phyloP scores from a whole-genome alignment of 1,284 basidiomycete species.

The Leccinum subrobustum region DNA sequence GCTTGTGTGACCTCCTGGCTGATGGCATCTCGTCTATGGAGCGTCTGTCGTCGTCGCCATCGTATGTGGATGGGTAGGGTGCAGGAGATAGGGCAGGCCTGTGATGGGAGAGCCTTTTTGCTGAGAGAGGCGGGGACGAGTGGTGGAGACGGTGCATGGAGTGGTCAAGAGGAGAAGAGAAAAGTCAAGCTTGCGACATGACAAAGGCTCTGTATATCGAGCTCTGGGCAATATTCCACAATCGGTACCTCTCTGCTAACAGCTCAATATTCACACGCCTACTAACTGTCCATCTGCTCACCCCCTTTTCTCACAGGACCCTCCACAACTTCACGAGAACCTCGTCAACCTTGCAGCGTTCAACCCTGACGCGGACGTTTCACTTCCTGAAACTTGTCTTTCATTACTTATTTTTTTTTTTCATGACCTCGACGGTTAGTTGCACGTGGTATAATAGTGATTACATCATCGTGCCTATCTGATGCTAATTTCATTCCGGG shows the following conservation, averaged over 20 bases:
- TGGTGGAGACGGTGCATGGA: conserved; percentile 35
- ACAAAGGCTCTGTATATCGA: conserved; percentile 40
- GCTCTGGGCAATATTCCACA: conserved; percentile 40
- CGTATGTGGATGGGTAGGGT: conserved; percentile 9
- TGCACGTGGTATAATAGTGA: conserved; percentile 29
- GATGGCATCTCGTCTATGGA: conserved; percentile 40
- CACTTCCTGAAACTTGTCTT: background rate
- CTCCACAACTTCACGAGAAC: background rate
- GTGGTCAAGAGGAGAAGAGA: conserved; percentile 28
- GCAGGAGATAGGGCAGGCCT: conserved; percentile 14
- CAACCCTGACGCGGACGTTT: background rate
- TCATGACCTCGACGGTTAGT: conserved; percentile 5
- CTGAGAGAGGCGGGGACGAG: conserved; percentile 29
- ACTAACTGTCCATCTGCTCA: conserved; percentile 4
- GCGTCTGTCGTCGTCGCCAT: conserved; percentile 27
- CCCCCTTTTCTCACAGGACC: background rate
- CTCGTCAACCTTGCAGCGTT: background rate
- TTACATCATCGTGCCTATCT: conserved; percentile 31
- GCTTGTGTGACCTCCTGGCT: conserved; percentile 21
- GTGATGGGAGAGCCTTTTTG: conserved; percentile 20
- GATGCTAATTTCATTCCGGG: no score
- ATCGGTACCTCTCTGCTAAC: conserved; percentile 35
- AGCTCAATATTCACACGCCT: conserved; percentile 30
- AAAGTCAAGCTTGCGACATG: conserved; percentile 37
- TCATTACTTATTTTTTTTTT: conserved; percentile 8